Conservation (phyloP, 2,329 filamentous ascomycete species). For the Aspergillus novofumigatus region DNA sequence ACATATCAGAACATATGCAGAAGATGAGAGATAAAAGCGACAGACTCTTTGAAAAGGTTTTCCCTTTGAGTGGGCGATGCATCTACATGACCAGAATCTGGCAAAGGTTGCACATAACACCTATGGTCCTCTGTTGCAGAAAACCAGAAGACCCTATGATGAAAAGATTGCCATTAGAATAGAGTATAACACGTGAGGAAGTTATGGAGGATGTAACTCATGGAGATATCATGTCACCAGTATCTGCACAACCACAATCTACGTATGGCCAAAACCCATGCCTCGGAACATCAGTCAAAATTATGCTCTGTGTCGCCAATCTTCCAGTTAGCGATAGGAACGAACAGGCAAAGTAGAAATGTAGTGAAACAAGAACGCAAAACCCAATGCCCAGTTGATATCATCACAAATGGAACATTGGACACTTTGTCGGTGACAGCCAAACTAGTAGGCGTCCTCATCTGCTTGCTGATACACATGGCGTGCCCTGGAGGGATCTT, state of each 20-base stretch:
- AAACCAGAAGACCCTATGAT: neutral
- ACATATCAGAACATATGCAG: neutral
- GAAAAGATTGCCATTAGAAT: constrained; percentile 6
- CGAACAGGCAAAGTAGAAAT: constrained; percentile 10
- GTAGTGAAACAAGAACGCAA: constrained; percentile 5
- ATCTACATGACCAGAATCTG: neutral
- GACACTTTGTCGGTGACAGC: neutral
- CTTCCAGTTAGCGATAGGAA: constrained; percentile 27
- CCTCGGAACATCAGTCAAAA: constrained; percentile 14
- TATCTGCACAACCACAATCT: constrained; percentile 11
- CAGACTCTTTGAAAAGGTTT: neutral
- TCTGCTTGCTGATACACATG: constrained; percentile 79
- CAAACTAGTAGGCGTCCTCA: constrained; percentile 53
- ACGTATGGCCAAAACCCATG: constrained; percentile 15
- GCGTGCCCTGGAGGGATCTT: constrained; percentile 75
- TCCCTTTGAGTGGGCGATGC: neutral
- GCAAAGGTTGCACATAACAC: neutral
- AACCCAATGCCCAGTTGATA: neutral
- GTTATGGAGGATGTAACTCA: constrained; percentile 15
- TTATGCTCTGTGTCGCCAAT: constrained; percentile 22
- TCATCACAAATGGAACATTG: neutral
- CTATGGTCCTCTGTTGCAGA: neutral
- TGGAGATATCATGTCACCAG: constrained; percentile 8
- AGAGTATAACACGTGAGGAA: constrained; percentile 3
- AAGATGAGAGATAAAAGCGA: neutral